Evolutionary conservation across 2,329 filamentous ascomycete species (phyloP).

Genomic region (Sporothrix brasiliensis): DNA sequence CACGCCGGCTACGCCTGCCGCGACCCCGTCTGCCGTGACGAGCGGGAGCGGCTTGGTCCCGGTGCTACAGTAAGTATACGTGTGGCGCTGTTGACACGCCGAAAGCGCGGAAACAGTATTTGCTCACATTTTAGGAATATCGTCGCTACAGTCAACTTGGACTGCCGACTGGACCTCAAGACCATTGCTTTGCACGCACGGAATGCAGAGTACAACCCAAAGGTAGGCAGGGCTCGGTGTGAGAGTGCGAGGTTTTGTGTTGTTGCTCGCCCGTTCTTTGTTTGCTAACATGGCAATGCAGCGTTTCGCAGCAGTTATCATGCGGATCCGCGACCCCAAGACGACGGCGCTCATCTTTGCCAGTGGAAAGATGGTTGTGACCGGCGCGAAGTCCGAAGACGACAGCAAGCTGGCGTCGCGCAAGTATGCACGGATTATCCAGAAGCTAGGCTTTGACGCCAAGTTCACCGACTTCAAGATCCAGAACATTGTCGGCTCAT

Average conservation of each 20-base stretch:
- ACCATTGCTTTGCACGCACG: constrained; percentile 97
- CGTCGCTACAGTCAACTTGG: constrained; percentile 96
- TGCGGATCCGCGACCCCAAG: constrained; percentile 99
- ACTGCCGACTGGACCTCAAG: constrained; percentile 96
- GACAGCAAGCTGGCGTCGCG: constrained; percentile 95
- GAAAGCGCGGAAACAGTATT: not conserved
- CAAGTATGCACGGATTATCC: constrained; percentile 98
- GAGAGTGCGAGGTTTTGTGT: not conserved
- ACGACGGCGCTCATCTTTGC: constrained; percentile 98
- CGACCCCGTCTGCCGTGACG: constrained; percentile 81
- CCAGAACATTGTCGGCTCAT: constrained; percentile 98
- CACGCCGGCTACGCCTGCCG: constrained; percentile 86
- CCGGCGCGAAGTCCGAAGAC: constrained; percentile 95
- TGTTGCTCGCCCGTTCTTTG: not conserved
- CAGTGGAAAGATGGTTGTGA: constrained; percentile 99
- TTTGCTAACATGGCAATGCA: constrained; percentile 48
- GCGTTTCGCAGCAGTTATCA: constrained; percentile 99
- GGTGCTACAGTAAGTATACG: constrained; percentile 87
- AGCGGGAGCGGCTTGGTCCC: constrained; percentile 88
- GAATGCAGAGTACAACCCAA: constrained; percentile 98
- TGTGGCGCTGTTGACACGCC: not conserved
- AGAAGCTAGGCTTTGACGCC: constrained; percentile 98
- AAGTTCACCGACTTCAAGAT: constrained; percentile 99
- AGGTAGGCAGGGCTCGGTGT: constrained; percentile 61
- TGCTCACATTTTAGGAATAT: constrained; percentile 53